Base-by-base conservation (phyloP, 2,329 filamentous ascomycete genomes). In the Hypoxylon rubiginosum region DNA sequence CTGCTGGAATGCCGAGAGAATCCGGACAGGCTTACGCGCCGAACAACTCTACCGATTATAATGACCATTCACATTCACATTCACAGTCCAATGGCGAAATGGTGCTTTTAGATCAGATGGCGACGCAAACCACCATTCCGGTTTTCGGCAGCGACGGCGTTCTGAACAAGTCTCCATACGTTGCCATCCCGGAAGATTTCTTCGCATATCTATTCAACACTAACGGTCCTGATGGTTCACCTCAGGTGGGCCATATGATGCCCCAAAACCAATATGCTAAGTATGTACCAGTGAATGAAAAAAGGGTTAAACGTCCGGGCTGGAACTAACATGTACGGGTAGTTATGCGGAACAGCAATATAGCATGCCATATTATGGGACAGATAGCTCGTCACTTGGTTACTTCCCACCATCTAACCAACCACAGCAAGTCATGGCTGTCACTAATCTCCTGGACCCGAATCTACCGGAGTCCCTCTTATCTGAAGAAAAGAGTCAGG, bases 81-180 rank as follows among this genome's bases (percentile, higher is more conserved):
- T 66, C 73, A 1, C 82, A 84, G 41, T 75, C 82, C 4, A 76
- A 81, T 1, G 80, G 81, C 36, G 87, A 90, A 66, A 83, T 90
- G 82, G 85, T 89, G 79, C 79, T 88, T 58, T 74, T 90, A 17
- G 87, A 90, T 70, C 86, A 89, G 66, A 89, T 90, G 85, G 79
- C 85, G 46, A 85, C 86, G 74, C 84, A 85, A 15, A 90, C 88
- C 61, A 89, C 92, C 4, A 92, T 97, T 72, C 93, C 95, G 0
- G 91, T 97, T 26, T 97, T 97, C 79, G 93, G 93, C 15, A 90
- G 87, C 26, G 93, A 97, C 72, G 91, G 88, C 17, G 90, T 93
- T 65, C 73, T 88, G 43, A 94, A 92, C 72, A 92, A 95, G 62
- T 97, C 94, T 2, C 94, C 95, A 0, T 95, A 95, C 75, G 85